A percentile compares a stretch with the other conserved stretches of the same genome.
phyloP scores from a whole-genome alignment of 306 rosid genomes.

The Hippophae gyantsensis region DNA sequence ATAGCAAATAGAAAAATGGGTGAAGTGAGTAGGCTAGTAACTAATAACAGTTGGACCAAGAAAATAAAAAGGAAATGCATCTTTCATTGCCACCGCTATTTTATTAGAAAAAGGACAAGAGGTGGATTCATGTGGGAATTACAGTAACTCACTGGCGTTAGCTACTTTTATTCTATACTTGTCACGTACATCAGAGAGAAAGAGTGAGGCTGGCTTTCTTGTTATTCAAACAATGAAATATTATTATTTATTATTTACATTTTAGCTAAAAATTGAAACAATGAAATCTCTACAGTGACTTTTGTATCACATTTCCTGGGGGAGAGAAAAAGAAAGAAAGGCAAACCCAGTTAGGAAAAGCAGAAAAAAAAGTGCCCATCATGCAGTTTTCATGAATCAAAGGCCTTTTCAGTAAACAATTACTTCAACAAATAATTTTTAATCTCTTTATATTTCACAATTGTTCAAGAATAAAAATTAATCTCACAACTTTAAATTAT shows the following conservation, averaged over 20 bases:
- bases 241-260: slow-evolving; percentile 23
- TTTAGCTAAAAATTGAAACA: not conserved
- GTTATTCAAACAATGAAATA: slow-evolving; percentile 49
- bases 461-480: slow-evolving; percentile 34
- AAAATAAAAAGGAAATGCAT: slow-evolving; percentile 38
- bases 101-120: slow-evolving; percentile 33
- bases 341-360: slow-evolving; percentile 6
- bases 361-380: slow-evolving; percentile 25
- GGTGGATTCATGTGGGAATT: slow-evolving; percentile 74
- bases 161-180: slow-evolving; percentile 33
- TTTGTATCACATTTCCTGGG: too few relatives aligned
- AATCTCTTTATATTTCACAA: not conserved
- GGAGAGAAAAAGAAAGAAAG: not conserved
- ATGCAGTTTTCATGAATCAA: slow-evolving; percentile 46
- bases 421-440: too few relatives aligned
- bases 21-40: too few relatives aligned
- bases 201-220: slow-evolving; percentile 32
- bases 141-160: slow-evolving; percentile 48
- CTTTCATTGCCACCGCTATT: too few relatives aligned
- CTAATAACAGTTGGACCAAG: slow-evolving; percentile 22
- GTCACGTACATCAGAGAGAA: slow-evolving; percentile 26
- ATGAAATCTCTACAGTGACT: too few relatives aligned
- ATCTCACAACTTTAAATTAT: slow-evolving; percentile 18
- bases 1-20: too few relatives aligned
- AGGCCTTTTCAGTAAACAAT: slow-evolving; percentile 15